Evolutionary conservation across 805 yeast genomes (phyloP).

Genomic region (Yarrowia alimentaria): DNA sequence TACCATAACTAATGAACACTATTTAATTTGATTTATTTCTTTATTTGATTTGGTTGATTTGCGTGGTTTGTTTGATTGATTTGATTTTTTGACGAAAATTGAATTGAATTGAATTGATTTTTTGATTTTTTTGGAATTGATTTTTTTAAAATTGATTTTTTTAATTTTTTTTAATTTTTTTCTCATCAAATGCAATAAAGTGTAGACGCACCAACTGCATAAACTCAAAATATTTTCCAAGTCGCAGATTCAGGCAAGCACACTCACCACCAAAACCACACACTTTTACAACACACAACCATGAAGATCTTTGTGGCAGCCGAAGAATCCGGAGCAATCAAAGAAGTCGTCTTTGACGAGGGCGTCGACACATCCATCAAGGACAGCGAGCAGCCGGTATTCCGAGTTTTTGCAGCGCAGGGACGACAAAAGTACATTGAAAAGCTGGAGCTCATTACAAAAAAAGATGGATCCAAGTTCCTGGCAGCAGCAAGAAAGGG

Average conservation of each 20-base stretch:
- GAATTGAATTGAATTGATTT: no score
- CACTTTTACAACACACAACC: constrained; percentile 34
- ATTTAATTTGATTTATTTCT: no score
- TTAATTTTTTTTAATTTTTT: no score
- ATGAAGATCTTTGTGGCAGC: constrained; percentile 54
- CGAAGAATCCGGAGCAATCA: constrained; percentile 52
- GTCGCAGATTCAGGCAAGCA: neutral
- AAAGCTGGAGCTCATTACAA: constrained; percentile 25
- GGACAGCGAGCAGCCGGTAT: constrained; percentile 62
- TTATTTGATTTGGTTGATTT: no score
- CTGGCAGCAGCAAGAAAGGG: constrained; percentile 30
- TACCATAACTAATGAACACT: no score
- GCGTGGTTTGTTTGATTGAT: no score
- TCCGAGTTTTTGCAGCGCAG: constrained; percentile 45
- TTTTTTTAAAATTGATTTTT: no score
- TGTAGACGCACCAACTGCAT: neutral
- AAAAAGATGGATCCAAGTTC: constrained; percentile 1
- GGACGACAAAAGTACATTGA: constrained; percentile 44
- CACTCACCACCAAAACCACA: no score
- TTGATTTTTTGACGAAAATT: no score
- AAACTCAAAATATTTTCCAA: constrained; percentile 17
- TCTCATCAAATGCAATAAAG: no score
- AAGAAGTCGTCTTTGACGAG: constrained; percentile 54
- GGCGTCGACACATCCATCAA: constrained; percentile 81
- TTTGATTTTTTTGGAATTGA: no score